Conservation (phyloP, 2,329 filamentous ascomycete species). For the Nemania bipapillata region DNA sequence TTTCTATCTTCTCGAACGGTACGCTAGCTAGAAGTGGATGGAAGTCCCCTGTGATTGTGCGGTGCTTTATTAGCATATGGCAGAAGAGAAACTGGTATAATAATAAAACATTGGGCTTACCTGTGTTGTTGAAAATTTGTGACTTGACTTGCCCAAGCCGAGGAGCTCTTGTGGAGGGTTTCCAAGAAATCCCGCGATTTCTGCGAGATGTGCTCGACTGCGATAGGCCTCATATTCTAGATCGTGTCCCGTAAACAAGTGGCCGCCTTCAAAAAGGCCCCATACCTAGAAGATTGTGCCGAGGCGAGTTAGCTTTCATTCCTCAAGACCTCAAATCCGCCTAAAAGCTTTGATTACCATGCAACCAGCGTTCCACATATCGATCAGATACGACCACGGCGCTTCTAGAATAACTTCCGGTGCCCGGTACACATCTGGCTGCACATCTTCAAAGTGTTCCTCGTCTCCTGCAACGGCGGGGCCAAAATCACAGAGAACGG, state of each 20-base stretch:
- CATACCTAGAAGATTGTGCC: slow-evolving; percentile 54
- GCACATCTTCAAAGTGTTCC: slow-evolving; percentile 53
- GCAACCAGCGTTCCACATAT: slow-evolving; percentile 65
- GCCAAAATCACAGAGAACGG: slow-evolving; percentile 59
- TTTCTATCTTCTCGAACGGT: slow-evolving; percentile 55
- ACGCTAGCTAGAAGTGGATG: slow-evolving; percentile 46
- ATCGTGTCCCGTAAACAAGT: slow-evolving; percentile 58
- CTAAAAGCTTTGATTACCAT: slow-evolving; percentile 46
- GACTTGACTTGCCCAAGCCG: slow-evolving; percentile 46
- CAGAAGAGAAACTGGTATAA: slow-evolving; percentile 1
- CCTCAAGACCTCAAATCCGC: not conserved
- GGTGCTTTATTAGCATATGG: slow-evolving; percentile 1
- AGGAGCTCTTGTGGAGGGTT: slow-evolving; percentile 55
- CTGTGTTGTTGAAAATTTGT: slow-evolving; percentile 56
- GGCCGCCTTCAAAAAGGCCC: slow-evolving; percentile 60
- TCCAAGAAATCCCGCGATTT: slow-evolving; percentile 61
- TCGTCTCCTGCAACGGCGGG: slow-evolving; percentile 55
- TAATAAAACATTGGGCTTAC: slow-evolving; percentile 40
- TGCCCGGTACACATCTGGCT: slow-evolving; percentile 56
- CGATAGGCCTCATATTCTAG: slow-evolving; percentile 54
- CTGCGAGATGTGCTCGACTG: slow-evolving; percentile 60
- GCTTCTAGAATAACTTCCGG: slow-evolving; percentile 60
- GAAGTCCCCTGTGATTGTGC: slow-evolving; percentile 14
- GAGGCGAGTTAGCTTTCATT: slow-evolving; percentile 1
- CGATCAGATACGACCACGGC: slow-evolving; percentile 59